Conservation (phyloP, 352 stramenopile species). For the Globisporangium ultimum region DNA sequence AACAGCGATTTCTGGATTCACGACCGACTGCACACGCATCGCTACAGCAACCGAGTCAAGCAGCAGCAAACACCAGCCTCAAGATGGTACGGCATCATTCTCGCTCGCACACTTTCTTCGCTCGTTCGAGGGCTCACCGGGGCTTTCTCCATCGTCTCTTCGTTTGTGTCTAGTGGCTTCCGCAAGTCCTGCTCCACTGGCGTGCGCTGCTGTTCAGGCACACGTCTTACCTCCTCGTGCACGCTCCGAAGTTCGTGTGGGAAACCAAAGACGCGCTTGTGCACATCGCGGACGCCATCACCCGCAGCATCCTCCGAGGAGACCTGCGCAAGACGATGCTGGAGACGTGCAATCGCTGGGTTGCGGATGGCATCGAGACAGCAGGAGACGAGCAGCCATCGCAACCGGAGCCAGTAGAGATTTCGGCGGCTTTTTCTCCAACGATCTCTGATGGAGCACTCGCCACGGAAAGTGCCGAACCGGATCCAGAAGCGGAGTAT, state of each 20-base stretch:
- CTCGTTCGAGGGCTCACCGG: neutral
- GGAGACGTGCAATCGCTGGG: conserved; percentile 13
- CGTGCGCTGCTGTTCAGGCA: conserved; percentile 5
- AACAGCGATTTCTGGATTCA: too few species aligned
- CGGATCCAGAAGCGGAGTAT: too few species aligned
- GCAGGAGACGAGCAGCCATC: neutral
- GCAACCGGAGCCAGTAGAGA: neutral
- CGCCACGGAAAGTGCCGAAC: too few species aligned
- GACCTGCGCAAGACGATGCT: conserved; percentile 12
- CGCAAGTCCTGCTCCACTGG: conserved; percentile 9
- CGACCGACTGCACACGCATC: too few species aligned
- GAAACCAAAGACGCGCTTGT: neutral
- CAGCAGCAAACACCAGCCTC: neutral
- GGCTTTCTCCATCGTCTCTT: neutral
- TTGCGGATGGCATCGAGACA: neutral
- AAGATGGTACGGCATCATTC: conserved; percentile 7
- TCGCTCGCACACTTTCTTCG: neutral
- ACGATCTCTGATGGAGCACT: neutral
- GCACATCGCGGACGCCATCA: neutral
- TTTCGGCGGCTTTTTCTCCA: neutral
- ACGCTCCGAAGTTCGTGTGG: conserved; percentile 1
- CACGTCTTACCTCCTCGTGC: neutral
- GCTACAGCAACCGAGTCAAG: neutral
- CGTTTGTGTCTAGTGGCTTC: conserved; percentile 7
- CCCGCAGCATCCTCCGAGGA: neutral